Conservation (phyloP, 768 basidiomycete species). For the Russula foetens region DNA sequence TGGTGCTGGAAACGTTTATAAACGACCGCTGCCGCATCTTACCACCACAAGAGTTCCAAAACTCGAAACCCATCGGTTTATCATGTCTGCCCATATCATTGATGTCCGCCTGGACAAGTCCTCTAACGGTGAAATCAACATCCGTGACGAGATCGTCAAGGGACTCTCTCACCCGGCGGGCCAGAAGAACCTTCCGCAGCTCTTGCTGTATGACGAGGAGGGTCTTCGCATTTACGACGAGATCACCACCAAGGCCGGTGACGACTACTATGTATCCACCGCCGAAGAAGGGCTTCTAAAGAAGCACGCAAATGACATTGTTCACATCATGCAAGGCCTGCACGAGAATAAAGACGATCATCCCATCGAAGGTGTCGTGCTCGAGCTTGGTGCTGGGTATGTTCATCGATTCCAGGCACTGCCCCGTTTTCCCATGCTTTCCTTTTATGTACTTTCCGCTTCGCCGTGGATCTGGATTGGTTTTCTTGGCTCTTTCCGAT, state of each 20-base stretch:
- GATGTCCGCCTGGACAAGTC: constrained; percentile 38
- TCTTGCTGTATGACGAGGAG: constrained; percentile 78
- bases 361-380: constrained; percentile 46
- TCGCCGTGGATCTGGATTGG: no score
- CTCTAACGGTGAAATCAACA: constrained; percentile 26
- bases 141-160: constrained; percentile 39
- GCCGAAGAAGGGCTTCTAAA: constrained; percentile 85
- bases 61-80: not conserved
- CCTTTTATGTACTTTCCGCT: not conserved
- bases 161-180: constrained; percentile 50
- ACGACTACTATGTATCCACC: constrained; percentile 87
- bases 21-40: not conserved
- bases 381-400: constrained; percentile 95
- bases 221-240: constrained; percentile 84
- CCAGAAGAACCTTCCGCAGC: constrained; percentile 64
- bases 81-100: constrained; percentile 34
- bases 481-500: not conserved
- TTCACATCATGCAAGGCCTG: constrained; percentile 54
- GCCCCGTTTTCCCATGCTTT: not conserved
- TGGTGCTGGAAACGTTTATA: not conserved
- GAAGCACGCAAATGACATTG: constrained; percentile 65
- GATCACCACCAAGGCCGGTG: constrained; percentile 66
- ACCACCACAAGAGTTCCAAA: not conserved
- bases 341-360: constrained; percentile 19
- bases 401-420: constrained; percentile 26